A percentile compares a stretch with the other conserved stretches of the same genome.
These are phyloP conservation scores for Cryptosporidium baileyi DNA, from an alignment of 169 alveolate genomes.

Conservation along the genomic window DNA sequence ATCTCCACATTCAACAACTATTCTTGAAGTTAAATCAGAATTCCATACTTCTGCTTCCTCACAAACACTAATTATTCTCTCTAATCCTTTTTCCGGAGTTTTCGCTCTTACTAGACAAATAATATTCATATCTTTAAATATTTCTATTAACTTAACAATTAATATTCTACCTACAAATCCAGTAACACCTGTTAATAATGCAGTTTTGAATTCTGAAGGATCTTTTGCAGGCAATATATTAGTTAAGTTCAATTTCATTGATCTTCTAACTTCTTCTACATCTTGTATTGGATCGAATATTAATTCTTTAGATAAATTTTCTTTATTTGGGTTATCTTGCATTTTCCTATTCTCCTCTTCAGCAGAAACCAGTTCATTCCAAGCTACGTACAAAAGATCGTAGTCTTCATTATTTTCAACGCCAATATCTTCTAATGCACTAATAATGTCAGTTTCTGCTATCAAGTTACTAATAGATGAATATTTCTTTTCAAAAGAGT, in stretches of 20 bases:
- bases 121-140: constrained; percentile 38
- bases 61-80: constrained; percentile 74
- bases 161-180: constrained; percentile 79
- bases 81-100: constrained; percentile 70
- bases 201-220: constrained; percentile 69
- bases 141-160: constrained; percentile 70
- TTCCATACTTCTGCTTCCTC: constrained; percentile 78
- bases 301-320: not conserved
- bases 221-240: constrained; percentile 63
- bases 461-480: constrained; percentile 70
- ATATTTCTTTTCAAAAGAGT: constrained; percentile 68
- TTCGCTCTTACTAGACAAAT: constrained; percentile 77
- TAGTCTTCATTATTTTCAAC: constrained; percentile 73
- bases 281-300: constrained; percentile 75
- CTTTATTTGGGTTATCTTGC: constrained; percentile 4
- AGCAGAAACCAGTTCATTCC: constrained; percentile 72
- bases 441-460: constrained; percentile 72
- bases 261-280: constrained; percentile 25
- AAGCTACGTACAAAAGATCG: constrained; percentile 74
- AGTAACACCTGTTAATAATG: constrained; percentile 76
- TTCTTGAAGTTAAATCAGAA: constrained; percentile 68
- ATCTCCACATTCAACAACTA: constrained; percentile 73
- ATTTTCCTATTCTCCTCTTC: constrained; percentile 13
- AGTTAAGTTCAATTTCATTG: constrained; percentile 70
- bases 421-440: constrained; percentile 73